These are phyloP conservation scores for Neurospora sp. DNA, from an alignment of 495 filamentous ascomycete species.

Conservation along the genomic window DNA sequence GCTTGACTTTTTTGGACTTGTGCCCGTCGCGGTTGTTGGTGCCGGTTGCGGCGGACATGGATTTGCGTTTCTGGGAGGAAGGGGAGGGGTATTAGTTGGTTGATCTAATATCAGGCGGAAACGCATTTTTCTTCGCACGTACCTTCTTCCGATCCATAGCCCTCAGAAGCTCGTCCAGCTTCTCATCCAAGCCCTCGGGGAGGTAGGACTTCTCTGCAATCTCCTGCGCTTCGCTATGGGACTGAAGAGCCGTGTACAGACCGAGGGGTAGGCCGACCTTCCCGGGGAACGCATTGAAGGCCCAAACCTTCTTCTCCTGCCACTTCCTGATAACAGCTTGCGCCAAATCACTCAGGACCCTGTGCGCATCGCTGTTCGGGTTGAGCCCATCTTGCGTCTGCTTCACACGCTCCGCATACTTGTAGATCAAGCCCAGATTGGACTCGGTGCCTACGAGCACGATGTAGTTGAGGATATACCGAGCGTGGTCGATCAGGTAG, in stretches of 20 bases:
- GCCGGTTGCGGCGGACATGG: background rate
- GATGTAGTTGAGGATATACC: constrained; percentile 85
- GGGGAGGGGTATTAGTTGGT: background rate
- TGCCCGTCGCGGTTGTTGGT: constrained; percentile 25
- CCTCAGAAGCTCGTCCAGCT: constrained; percentile 55
- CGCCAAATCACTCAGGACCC: constrained; percentile 81
- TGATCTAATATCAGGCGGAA: no score
- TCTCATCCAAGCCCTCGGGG: constrained; percentile 70
- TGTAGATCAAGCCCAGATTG: constrained; percentile 82
- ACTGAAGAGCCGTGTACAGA: constrained; percentile 64
- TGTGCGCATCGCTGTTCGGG: constrained; percentile 56
- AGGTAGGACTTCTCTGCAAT: constrained; percentile 77
- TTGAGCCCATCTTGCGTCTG: constrained; percentile 72
- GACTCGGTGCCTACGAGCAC: constrained; percentile 70
- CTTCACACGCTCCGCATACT: constrained; percentile 88
- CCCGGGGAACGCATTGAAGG: constrained; percentile 68
- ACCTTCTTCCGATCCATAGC: constrained; percentile 47
- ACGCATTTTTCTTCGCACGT: background rate
- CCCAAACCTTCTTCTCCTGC: constrained; percentile 67
- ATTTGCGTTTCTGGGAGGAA: constrained; percentile 39
- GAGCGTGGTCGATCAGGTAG: constrained; percentile 68
- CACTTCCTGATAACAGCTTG: constrained; percentile 74
- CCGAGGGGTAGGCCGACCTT: constrained; percentile 72
- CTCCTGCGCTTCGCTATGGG: constrained; percentile 68
- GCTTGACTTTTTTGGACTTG: constrained; percentile 15